These are phyloP conservation scores for Sicyos edulis DNA, from an alignment of 306 rosid species.

Conservation along the genomic window DNA sequence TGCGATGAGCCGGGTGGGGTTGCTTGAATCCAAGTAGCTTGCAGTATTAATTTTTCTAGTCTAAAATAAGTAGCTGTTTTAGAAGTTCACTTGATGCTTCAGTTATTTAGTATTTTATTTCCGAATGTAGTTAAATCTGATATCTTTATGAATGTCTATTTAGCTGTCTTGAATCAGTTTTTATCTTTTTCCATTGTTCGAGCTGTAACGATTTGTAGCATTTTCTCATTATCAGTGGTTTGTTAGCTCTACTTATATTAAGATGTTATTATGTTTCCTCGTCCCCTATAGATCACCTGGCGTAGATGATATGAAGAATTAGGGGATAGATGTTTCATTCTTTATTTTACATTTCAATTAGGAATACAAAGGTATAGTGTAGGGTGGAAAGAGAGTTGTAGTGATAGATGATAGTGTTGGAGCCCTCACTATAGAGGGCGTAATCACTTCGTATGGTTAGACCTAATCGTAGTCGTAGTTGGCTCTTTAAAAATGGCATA, in stretches of 20 bases:
- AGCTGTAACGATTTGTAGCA: slow-evolving; percentile 51
- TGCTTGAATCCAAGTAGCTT: slow-evolving; percentile 91
- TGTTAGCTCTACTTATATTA: slow-evolving; percentile 35
- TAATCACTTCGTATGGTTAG: slow-evolving; percentile 75
- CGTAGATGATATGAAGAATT: slow-evolving; percentile 29
- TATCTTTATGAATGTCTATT: slow-evolving; percentile 49
- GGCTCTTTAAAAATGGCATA: slow-evolving; percentile 94
- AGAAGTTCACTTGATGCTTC: slow-evolving; percentile 60
- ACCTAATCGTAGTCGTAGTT: slow-evolving; percentile 85
- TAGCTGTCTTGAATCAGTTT: slow-evolving; percentile 44
- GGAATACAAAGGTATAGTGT: slow-evolving; percentile 53
- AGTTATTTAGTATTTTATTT: slow-evolving; percentile 51
- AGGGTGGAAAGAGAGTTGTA: slow-evolving; percentile 34
- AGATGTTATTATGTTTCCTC: slow-evolving; percentile 27
- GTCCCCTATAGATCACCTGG: slow-evolving; percentile 16
- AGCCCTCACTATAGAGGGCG: slow-evolving; percentile 44
- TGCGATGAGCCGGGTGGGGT: slow-evolving; percentile 86
- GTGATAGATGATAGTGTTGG: slow-evolving; percentile 84
- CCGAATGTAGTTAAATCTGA: slow-evolving; percentile 68
- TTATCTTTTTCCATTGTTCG: slow-evolving; percentile 47
- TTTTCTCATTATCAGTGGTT: slow-evolving; percentile 47
- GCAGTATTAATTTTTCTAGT: slow-evolving; percentile 77
- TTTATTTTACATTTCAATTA: slow-evolving; percentile 41
- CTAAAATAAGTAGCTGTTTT: slow-evolving; percentile 80
- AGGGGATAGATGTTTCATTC: slow-evolving; percentile 33